These are phyloP conservation scores for Lactarius hatsudake DNA, from an alignment of 768 basidiomycete species.

Conservation along the genomic window DNA sequence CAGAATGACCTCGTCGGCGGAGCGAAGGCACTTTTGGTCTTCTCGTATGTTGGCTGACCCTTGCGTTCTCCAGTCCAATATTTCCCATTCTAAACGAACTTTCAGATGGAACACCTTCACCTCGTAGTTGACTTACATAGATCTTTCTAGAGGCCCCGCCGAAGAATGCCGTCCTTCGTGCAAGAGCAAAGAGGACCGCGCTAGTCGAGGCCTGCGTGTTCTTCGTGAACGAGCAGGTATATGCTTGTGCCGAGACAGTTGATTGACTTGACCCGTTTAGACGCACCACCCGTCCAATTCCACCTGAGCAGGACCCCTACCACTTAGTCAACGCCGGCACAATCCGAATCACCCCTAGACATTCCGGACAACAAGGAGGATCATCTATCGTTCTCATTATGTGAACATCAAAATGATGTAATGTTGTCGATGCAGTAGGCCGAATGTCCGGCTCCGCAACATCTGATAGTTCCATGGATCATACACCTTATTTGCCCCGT, in stretches of 20 bases:
- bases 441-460: constrained; percentile 57
- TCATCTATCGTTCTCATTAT: constrained; percentile 41
- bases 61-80: constrained; percentile 18
- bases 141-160: constrained; percentile 40
- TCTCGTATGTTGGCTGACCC: constrained; percentile 49
- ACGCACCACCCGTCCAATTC: constrained; percentile 70
- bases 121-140: constrained; percentile 75
- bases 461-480: constrained; percentile 41
- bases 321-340: constrained; percentile 42
- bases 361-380: constrained; percentile 75
- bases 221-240: constrained; percentile 64
- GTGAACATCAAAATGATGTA: constrained; percentile 21
- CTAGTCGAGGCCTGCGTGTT: constrained; percentile 65
- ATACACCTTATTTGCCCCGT: constrained; percentile 80
- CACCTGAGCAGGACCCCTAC: constrained; percentile 76
- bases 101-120: constrained; percentile 86
- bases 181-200: constrained; percentile 33
- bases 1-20: constrained; percentile 78
- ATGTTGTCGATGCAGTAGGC: constrained; percentile 31
- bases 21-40: constrained; percentile 51
- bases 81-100: constrained; percentile 33
- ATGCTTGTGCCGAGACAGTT: constrained; percentile 19
- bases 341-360: constrained; percentile 55
- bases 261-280: constrained; percentile 35
- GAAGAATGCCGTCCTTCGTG: constrained; percentile 28